A percentile compares a stretch with the other conserved stretches of the same genome.
phyloP scores from a whole-genome alignment of 2,329 filamentous ascomycete genomes.

The Orbilia blumenaviensis region DNA sequence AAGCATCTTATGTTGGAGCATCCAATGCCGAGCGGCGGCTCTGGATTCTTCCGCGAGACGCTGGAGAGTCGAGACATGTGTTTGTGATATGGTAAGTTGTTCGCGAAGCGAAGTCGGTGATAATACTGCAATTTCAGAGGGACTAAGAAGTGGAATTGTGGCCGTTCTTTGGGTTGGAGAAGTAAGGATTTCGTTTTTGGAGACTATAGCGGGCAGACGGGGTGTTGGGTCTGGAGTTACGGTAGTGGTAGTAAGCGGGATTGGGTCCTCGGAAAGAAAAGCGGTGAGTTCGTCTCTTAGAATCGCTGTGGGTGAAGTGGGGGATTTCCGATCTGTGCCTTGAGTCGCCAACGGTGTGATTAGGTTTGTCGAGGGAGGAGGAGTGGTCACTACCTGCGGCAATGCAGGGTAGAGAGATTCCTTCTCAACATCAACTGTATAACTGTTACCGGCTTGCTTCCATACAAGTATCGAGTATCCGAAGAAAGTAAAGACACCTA shows the following conservation, averaged over 20 bases:
- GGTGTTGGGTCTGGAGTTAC: constrained; percentile 51
- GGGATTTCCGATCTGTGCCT: constrained; percentile 20
- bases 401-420: constrained; percentile 36
- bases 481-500: not conserved
- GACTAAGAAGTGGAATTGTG: constrained; percentile 41
- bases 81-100: constrained; percentile 57
- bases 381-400: constrained; percentile 40
- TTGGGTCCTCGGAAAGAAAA: constrained; percentile 36
- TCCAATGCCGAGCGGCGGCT: constrained; percentile 56
- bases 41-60: constrained; percentile 55
- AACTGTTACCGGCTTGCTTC: not conserved
- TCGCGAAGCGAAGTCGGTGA: constrained; percentile 57
- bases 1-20: constrained; percentile 57
- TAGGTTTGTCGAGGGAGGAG: constrained; percentile 36
- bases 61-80: constrained; percentile 56
- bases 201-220: constrained; percentile 18
- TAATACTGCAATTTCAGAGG: constrained; percentile 57
- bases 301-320: constrained; percentile 29
- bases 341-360: constrained; percentile 22
- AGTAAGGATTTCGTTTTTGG: constrained; percentile 33
- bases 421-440: constrained; percentile 18
- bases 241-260: constrained; percentile 39
- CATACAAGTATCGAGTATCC: not conserved
- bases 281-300: constrained; percentile 34
- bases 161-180: constrained; percentile 20